Evolutionary conservation across 2,329 filamentous ascomycete genomes (phyloP), one percentile per base, ranked within the genome.

Genomic region (Cercospora beticola): DNA sequence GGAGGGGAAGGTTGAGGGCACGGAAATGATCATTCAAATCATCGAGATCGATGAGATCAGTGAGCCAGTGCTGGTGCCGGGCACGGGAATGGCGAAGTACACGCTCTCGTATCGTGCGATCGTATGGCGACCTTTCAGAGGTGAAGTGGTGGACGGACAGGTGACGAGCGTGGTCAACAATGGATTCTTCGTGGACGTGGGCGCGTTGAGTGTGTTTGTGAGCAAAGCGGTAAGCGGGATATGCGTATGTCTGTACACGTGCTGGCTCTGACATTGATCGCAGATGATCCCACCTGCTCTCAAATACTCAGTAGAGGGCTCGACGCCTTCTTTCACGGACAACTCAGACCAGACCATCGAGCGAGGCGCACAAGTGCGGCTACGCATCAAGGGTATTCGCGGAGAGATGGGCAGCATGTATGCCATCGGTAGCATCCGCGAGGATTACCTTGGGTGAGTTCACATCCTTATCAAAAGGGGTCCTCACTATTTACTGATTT

Each of bases 11-110:
- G 97, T 94, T 81, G 95, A 93, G 3, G 95, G 95, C 68, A 93
- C 92, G 79, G 97, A 97, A 85, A 98, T 95, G 81, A 96, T 99
- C 78, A 95, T 99, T 76, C 95, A 93, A 78, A 96, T 99, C 77
- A 94, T 99, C 88, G 94, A 97, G 81, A 92, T 94, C 60, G 94
- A 96, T 76, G 92, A 97, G 74, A 94, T 98, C 76, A 96, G 93
- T 16, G 93, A 97, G 78, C 78, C 78, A 12, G 90, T 93, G 74
- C 94, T 99, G 70, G 87, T 97, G 66, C 94, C 95, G 3, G 92
- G 94, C 8, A 97, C 91, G 70, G 95, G 94, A 9, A 86, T 96
- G 74, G 94, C 95, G 21, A 93, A 97, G 81, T 99, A 97, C 79
- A 97, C 92, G 0, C 93, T 99, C 59, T 89, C 92, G 76, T 99